Evolutionary conservation across 2,329 filamentous ascomycete genomes (phyloP).

Genomic region (Grosmannia serpens): DNA sequence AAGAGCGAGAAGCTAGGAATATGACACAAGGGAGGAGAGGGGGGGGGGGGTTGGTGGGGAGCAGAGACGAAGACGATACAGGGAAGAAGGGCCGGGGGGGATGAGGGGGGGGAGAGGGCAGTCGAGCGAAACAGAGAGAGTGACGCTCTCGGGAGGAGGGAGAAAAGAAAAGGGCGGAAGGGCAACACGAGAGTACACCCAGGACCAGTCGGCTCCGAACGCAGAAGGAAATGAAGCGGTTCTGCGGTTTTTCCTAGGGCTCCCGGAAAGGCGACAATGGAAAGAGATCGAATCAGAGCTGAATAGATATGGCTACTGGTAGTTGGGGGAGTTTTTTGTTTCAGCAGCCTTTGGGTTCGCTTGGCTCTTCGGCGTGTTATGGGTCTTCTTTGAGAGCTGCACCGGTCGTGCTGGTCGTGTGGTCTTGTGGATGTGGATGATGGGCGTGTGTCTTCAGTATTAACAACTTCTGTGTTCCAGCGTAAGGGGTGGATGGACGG

Average conservation of each 20-base stretch:
- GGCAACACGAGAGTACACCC: background rate
- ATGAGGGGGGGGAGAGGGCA: background rate
- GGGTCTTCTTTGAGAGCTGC: background rate
- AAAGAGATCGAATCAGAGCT: background rate
- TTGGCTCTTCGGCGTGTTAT: background rate
- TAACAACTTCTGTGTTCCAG: background rate
- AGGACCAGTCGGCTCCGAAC: background rate
- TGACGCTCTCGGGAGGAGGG: background rate
- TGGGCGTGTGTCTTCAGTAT: background rate
- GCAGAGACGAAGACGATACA: background rate
- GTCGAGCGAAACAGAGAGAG: background rate
- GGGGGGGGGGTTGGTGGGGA: background rate
- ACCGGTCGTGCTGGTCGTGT: background rate
- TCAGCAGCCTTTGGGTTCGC: background rate
- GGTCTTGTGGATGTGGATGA: background rate
- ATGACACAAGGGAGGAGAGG: background rate
- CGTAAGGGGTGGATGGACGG: background rate
- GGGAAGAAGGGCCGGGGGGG: background rate
- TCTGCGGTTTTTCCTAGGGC: background rate
- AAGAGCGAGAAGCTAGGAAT: background rate
- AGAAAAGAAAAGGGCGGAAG: background rate
- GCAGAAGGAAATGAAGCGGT: background rate
- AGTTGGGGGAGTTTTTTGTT: background rate
- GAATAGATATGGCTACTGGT: background rate
- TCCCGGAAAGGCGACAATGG: background rate